Conservation (phyloP, 2,329 filamentous ascomycete species). For the Neopestalotiopsis rosae region DNA sequence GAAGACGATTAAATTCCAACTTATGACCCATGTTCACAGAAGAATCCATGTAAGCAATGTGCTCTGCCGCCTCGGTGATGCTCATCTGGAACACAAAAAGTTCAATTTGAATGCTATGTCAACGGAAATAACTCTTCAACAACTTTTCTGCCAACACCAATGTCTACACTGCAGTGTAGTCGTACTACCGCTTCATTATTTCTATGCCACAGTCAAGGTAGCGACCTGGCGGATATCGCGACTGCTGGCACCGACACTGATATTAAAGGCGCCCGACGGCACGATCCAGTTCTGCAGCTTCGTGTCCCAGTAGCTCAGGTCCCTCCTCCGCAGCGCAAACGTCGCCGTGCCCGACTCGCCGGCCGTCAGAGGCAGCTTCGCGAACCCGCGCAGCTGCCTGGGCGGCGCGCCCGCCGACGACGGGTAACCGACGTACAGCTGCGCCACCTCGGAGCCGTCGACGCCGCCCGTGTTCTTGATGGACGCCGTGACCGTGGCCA, state of each 20-base stretch:
- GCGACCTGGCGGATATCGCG: constrained; percentile 49
- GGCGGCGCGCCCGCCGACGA: constrained; percentile 49
- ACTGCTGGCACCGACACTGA: constrained; percentile 52
- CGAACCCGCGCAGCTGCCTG: constrained; percentile 67
- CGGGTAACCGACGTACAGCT: constrained; percentile 45
- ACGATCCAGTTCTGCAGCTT: constrained; percentile 24
- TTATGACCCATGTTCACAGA: too few species aligned
- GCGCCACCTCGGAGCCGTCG: constrained; percentile 48
- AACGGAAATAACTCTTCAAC: too few species aligned
- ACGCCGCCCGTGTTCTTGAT: constrained; percentile 46
- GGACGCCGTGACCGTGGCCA: constrained; percentile 40
- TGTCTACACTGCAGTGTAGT: neutral
- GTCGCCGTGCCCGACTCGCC: constrained; percentile 32
- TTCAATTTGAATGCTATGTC: too few species aligned
- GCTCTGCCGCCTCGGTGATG: too few species aligned
- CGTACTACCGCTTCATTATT: neutral
- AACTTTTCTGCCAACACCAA: neutral
- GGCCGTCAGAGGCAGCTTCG: constrained; percentile 56
- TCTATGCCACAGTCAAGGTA: constrained; percentile 32
- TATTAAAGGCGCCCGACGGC: constrained; percentile 39
- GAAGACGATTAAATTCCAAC: too few species aligned
- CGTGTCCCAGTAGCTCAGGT: constrained; percentile 17
- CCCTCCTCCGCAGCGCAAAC: constrained; percentile 13
- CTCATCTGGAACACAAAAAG: too few species aligned
- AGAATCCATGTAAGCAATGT: too few species aligned